Evolutionary conservation across 352 stramenopile species (phyloP), one percentile per base, ranked within the genome.

Genomic region (Ophiocytium majus): DNA sequence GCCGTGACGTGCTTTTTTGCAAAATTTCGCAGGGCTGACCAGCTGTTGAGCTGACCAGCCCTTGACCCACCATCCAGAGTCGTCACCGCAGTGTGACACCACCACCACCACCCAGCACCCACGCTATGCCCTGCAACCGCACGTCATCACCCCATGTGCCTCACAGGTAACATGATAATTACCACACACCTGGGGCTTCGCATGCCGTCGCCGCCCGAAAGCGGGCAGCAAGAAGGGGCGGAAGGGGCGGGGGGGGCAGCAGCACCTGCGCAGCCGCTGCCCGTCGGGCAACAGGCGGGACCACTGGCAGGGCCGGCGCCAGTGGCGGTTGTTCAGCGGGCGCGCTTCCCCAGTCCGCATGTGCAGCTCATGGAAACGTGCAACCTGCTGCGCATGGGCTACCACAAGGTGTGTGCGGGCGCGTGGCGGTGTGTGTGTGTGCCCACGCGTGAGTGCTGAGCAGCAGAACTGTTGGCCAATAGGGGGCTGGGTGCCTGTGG

Each of bases 151-250:
- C 57, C 19, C 57, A 19, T 66, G 57, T 28, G 28, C 28, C 64
- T 5, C 64, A 17, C 64, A 76, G 64, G 64, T 17, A 76, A 76
- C 64, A 76, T 76, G 64, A 76, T 76, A 5, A 76, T 76, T 17
- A 76, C 64, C 5, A 76, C 64, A 17, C 64, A 76, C 64, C 34
- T 76, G 34, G 64, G 64, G 5, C 5, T 76, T 34, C 31, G 64
- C 31, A 34, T 76, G 64, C 64, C 64, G 31, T 17, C 64, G 31
- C 5, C 17, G 5, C 5, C 31, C 64, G 34, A 76, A 37, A 76
- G 5, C 64, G 34, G 64, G 34, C 5, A 66, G 57, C 57, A 66
- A 28, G 19, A 28, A 28, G 28, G 17, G 17, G 19, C 19, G 57
- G 19, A 28, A 66, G 19, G 17, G 28, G 28, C 57, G 28, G 57